Base-by-base conservation (phyloP, 2,329 filamentous ascomycete genomes). In the Amphichorda felina region DNA sequence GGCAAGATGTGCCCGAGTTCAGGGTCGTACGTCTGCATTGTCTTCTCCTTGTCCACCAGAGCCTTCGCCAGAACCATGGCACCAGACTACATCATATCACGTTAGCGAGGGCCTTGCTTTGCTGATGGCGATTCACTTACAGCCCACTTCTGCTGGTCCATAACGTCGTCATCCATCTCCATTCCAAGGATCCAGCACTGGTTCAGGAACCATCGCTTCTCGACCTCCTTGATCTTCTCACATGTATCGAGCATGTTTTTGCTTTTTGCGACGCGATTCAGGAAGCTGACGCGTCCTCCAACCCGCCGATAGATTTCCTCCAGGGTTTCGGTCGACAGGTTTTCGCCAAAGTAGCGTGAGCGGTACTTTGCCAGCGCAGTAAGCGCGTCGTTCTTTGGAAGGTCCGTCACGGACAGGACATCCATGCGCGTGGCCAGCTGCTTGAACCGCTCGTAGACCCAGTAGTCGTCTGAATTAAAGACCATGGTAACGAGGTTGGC, bases 391-490 rank as follows among this genome's bases (percentile, higher is more conserved):
- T 64, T 55, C 54, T 88, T 94, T 35, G 82, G 75, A 6, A 98
- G 65, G 55, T 98, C 91, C 4, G 74, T 70, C 29, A 98, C 79
- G 8, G 86, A 77, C 26, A 94, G 79, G 4, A 98, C 82, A 51
- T 95, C 88, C 85, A 98, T 94, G 31, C 91, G 77, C 2, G 88
- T 94, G 3, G 87, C 85, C 40, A 94, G 80, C 54, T 85, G 80
- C 65, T 95, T 95, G 35, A 98, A 64, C 11, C 88, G 75, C 56
- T 98, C 91, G 50, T 95, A 96, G 1, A 98, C 83, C 91, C 91
- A 98, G 60, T 94, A 98, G 54, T 96, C 91, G 57, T 98, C 91
- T 36, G 79, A 88, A 59, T 95, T 96, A 62, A 98, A 87, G 24
- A 98, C 79, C 67, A 86, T 74, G 1, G 91, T 96, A 21, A 93